These are phyloP conservation scores for Aspergillus sclerotioniger DNA, from an alignment of 495 filamentous ascomycete genomes.

Conservation along the genomic window DNA sequence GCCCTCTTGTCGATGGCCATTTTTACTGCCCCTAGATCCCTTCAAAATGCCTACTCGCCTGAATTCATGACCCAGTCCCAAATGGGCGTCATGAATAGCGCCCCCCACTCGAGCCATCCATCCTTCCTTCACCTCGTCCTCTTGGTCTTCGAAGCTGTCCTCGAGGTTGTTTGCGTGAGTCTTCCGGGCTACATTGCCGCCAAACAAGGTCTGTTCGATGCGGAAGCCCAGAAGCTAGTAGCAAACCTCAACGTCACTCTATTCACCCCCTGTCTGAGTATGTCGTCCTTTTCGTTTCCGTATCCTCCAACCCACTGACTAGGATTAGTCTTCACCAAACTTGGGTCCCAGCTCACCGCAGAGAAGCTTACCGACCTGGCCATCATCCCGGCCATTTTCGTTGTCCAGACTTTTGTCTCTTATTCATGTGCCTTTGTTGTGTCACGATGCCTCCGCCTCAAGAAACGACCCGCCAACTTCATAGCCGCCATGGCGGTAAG, in stretches of 20 bases:
- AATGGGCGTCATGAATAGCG: constrained; percentile 28
- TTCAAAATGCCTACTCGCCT: constrained; percentile 52
- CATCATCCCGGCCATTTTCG: constrained; percentile 91
- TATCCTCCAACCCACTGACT: not conserved
- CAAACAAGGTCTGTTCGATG: constrained; percentile 84
- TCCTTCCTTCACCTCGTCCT: constrained; percentile 73
- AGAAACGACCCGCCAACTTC: constrained; percentile 83
- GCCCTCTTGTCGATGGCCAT: constrained; percentile 39
- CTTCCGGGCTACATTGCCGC: constrained; percentile 95
- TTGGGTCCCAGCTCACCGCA: constrained; percentile 91
- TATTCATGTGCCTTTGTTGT: constrained; percentile 70
- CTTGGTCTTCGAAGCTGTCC: constrained; percentile 91
- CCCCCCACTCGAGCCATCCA: constrained; percentile 53
- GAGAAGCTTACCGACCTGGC: constrained; percentile 86
- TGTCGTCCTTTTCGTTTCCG: constrained; percentile 23
- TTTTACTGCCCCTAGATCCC: constrained; percentile 63
- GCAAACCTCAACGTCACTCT: constrained; percentile 91
- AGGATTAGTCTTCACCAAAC: constrained; percentile 86
- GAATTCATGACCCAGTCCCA: constrained; percentile 32
- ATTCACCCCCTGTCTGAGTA: constrained; percentile 96
- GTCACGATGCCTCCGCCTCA: constrained; percentile 72
- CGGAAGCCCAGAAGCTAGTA: constrained; percentile 90
- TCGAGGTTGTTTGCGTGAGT: constrained; percentile 94
- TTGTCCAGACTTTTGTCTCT: constrained; percentile 80
- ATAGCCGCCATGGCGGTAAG: constrained; percentile 91